Evolutionary conservation across 768 basidiomycete genomes (phyloP).

Genomic region (Kockovaella imperatae): DNA sequence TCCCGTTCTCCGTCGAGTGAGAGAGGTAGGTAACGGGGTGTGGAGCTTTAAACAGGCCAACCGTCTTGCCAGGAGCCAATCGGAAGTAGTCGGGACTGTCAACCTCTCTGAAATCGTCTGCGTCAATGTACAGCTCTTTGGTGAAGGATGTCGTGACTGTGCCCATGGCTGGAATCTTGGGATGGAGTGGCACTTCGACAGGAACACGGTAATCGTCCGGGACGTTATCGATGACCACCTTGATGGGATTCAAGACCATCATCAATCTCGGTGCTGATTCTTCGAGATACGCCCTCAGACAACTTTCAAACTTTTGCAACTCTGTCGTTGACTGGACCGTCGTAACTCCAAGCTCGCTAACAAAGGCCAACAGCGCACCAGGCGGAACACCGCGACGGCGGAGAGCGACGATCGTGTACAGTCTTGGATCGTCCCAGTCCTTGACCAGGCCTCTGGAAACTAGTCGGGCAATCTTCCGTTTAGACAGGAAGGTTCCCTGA

Average conservation of each 20-base stretch:
- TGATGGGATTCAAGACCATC: slow-evolving; percentile 84
- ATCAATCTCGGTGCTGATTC: slow-evolving; percentile 75
- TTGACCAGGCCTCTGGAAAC: slow-evolving; percentile 75
- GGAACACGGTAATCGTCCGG: slow-evolving; percentile 72
- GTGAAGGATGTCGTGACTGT: slow-evolving; percentile 67
- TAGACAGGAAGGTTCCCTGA: slow-evolving; percentile 92
- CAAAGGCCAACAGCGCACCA: slow-evolving; percentile 85
- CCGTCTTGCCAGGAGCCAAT: slow-evolving; percentile 92
- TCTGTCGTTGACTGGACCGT: slow-evolving; percentile 75
- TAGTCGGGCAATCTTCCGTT: slow-evolving; percentile 83
- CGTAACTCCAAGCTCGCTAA: slow-evolving; percentile 89
- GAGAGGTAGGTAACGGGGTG: slow-evolving; percentile 88
- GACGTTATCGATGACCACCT: slow-evolving; percentile 83
- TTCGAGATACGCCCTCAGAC: slow-evolving; percentile 82
- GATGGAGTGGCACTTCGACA: slow-evolving; percentile 86
- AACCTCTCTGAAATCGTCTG: slow-evolving; percentile 82
- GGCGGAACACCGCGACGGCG: slow-evolving; percentile 95
- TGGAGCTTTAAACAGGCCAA: slow-evolving; percentile 89
- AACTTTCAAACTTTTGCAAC: slow-evolving; percentile 78
- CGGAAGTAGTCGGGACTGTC: slow-evolving; percentile 92
- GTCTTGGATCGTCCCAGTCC: slow-evolving; percentile 95
- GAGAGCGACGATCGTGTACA: slow-evolving; percentile 92
- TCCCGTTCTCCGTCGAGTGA: slow-evolving; percentile 70
- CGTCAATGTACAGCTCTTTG: slow-evolving; percentile 81
- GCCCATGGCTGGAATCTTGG: slow-evolving; percentile 83